These are phyloP conservation scores for Neurospora sp. DNA, from an alignment of 495 filamentous ascomycete genomes.

Conservation along the genomic window DNA sequence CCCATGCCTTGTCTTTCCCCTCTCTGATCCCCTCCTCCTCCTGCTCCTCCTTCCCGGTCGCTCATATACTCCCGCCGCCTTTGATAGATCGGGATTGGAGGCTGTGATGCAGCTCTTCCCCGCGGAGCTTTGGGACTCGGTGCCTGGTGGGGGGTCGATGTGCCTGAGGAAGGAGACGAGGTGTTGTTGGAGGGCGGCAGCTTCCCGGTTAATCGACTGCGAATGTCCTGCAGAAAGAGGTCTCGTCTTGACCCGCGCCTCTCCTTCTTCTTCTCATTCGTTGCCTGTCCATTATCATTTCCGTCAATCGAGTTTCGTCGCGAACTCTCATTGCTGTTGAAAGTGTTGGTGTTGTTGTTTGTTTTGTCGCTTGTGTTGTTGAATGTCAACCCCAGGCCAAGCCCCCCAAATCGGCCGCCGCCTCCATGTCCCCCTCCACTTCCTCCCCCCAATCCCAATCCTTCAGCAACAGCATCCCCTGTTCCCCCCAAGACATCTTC, in stretches of 20 bases:
- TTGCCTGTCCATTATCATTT: neutral
- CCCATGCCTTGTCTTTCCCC: neutral
- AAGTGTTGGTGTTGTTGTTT: neutral
- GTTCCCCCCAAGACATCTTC: neutral
- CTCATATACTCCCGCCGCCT: neutral
- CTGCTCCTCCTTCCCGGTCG: neutral
- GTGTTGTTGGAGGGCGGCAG: constrained; percentile 1
- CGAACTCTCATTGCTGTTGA: neutral
- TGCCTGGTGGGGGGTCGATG: neutral
- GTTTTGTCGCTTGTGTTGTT: neutral
- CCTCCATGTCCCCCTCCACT: too few relatives aligned
- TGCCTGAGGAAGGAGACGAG: neutral
- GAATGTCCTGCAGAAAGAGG: constrained; percentile 23
- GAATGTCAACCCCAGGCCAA: constrained; percentile 4
- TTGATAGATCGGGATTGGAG: neutral
- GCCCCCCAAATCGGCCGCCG: constrained; percentile 8
- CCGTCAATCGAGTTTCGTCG: neutral
- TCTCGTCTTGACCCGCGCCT: constrained; percentile 25
- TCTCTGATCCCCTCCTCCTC: neutral
- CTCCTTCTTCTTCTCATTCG: constrained; percentile 16
- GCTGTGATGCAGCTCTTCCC: constrained; percentile 2
- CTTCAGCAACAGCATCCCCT: constrained; percentile 4
- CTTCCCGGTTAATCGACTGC: constrained; percentile 19
- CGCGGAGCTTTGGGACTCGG: neutral
- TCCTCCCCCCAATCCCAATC: neutral